phyloP scores from a whole-genome alignment of 2,329 filamentous ascomycete genomes.

The Stemphylium beticola region DNA sequence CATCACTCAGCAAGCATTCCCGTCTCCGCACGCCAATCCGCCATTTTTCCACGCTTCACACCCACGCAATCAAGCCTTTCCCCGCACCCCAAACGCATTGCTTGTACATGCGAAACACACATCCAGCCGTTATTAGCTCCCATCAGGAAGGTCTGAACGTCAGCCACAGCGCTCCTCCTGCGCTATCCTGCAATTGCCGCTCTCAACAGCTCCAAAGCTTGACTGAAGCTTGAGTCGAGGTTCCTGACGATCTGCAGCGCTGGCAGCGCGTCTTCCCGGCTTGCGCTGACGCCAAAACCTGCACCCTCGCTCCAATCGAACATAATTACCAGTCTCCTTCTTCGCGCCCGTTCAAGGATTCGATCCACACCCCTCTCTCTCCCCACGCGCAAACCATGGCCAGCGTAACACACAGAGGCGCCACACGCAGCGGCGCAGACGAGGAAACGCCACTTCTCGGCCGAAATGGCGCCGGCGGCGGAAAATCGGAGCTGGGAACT shows the following conservation, averaged over 20 bases:
- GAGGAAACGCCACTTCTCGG: constrained; percentile 45
- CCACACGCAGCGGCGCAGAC: constrained; percentile 23
- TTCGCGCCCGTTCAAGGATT: constrained; percentile 8
- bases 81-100: constrained; percentile 8
- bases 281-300: neutral
- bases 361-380: constrained; percentile 8
- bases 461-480: constrained; percentile 22
- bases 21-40: constrained; percentile 22
- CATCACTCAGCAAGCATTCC: constrained; percentile 9
- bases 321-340: constrained; percentile 13
- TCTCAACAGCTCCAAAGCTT: constrained; percentile 22
- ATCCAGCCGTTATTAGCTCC: neutral
- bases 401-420: constrained; percentile 12
- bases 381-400: constrained; percentile 22
- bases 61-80: neutral
- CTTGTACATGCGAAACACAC: constrained; percentile 1
- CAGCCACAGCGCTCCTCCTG: constrained; percentile 6
- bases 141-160: constrained; percentile 13
- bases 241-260: constrained; percentile 21
- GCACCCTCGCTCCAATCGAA: constrained; percentile 13
- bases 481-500: constrained; percentile 25
- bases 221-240: constrained; percentile 32
- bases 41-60: constrained; percentile 17
- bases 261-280: constrained; percentile 3
- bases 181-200: constrained; percentile 40